Conservation (phyloP, 345 rosid genomes). For the Salix purpurea region DNA sequence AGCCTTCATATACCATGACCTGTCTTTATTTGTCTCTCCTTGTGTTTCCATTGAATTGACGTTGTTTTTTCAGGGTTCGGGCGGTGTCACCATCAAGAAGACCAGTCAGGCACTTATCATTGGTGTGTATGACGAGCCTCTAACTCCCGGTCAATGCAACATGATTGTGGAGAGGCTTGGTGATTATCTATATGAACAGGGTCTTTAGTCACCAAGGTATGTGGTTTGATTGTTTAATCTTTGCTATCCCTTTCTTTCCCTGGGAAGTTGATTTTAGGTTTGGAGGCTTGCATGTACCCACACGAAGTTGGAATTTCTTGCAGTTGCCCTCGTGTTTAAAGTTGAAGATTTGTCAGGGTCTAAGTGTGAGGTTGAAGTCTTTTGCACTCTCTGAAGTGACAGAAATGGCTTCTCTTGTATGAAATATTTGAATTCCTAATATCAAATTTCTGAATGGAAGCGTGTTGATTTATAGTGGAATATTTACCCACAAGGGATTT, state of each 20-base stretch:
- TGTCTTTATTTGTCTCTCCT: not conserved
- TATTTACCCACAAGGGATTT: not conserved
- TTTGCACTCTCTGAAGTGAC: not conserved
- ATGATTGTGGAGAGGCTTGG: constrained; percentile 89
- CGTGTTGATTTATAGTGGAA: not conserved
- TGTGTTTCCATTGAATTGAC: not conserved
- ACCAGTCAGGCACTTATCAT: constrained; percentile 45
- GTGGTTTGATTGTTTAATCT: not conserved
- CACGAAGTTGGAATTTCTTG: constrained; percentile 3
- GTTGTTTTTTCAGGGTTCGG: constrained; percentile 6
- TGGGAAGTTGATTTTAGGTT: not conserved
- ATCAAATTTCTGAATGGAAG: not conserved
- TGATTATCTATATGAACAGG: constrained; percentile 35
- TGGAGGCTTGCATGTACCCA: not conserved
- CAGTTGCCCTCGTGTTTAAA: not conserved
- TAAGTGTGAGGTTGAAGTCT: not conserved
- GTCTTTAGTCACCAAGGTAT: not conserved
- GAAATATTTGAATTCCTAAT: not conserved
- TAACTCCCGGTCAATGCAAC: constrained; percentile 87
- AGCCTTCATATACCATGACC: not conserved
- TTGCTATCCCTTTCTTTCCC: not conserved
- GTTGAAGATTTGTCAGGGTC: not conserved
- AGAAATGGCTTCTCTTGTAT: not conserved
- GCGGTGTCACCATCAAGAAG: constrained; percentile 13
- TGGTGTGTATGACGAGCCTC: constrained; percentile 78